Conservation (phyloP, 2,329 filamentous ascomycete species). For the Fusarium pseudonygamai region DNA sequence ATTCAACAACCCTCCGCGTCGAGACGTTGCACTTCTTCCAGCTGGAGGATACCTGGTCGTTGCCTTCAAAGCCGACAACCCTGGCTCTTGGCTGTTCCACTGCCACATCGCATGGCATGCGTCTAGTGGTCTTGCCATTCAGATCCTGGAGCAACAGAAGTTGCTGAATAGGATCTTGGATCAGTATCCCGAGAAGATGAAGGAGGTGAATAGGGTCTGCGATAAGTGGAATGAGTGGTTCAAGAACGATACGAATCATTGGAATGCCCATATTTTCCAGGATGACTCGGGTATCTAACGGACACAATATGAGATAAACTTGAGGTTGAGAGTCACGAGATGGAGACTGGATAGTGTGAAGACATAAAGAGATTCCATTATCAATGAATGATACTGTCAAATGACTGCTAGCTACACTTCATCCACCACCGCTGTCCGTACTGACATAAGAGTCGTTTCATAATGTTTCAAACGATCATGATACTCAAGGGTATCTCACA, state of each 20-base stretch:
- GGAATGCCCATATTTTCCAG: conserved; percentile 8
- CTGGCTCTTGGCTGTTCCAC: conserved; percentile 21
- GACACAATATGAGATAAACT: neutral
- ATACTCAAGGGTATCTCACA: conserved; percentile 51
- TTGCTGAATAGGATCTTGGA: conserved; percentile 10
- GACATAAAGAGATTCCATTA: neutral
- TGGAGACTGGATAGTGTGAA: neutral
- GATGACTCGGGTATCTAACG: conserved; percentile 5
- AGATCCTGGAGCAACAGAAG: conserved; percentile 17
- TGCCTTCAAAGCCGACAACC: conserved; percentile 12
- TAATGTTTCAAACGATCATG: neutral
- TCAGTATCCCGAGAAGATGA: conserved; percentile 3
- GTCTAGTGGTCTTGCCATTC: conserved; percentile 11
- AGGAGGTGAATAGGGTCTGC: conserved; percentile 16
- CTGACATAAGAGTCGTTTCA: neutral
- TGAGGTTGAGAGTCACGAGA: too few species aligned
- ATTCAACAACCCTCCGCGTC: conserved; percentile 18
- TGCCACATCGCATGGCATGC: conserved; percentile 25
- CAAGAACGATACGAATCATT: neutral
- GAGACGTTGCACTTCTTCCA: conserved; percentile 17
- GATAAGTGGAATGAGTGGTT: conserved; percentile 24
- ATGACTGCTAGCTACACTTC: neutral
- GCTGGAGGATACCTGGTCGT: conserved; percentile 18
- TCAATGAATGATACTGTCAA: neutral
- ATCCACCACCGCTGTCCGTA: neutral